Base-by-base conservation (phyloP, 805 yeast genomes). In the Myxozyma neglecta region DNA sequence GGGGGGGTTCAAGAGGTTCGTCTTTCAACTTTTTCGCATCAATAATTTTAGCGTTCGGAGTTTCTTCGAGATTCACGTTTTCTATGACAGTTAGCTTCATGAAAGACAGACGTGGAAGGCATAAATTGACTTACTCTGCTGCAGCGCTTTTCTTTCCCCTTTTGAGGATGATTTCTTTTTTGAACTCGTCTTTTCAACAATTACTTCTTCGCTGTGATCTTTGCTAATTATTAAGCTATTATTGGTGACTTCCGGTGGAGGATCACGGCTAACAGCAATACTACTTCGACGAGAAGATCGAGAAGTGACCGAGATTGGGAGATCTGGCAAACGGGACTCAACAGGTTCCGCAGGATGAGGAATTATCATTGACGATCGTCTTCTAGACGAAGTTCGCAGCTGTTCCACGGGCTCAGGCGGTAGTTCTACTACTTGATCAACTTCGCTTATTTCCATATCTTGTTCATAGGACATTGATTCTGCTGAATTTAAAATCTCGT, bases 81-180 rank as follows among this genome's bases (percentile, higher is more conserved):
- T 56, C 60, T 56, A 29, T n/a, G 18, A 14, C 44, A 29, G 14
- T n/a, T 5, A 18, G 24, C 32, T 11, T 34, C 18, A 37, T 35
- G 3, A 39, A 24, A 14, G 24, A 24, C 10, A 13, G 34, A n/a
- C 32, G 13, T n/a, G n/a, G 3, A 18, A 8, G 16, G n/a, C 32
- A 42, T 16, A n/a, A 32, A 16, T 13, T 16, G 18, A 61, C 56
- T 32, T 49, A 61, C 65, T 50, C 16, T 47, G 56, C 43, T 57
- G 62, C 40, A 61, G 24, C 1, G 56, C 65, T 16, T 44, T 44
- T 36, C 65, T 40, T 24, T 40, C 55, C 1, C 39, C 20, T 29
- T 39, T 40, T n/a, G 43, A 24, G 10, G 13, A n/a, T 6, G 53
- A 11, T 16, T 50, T 50, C 55, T 51, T 51, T 20, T 51, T 24